A percentile compares a stretch with the other conserved stretches of the same genome.
phyloP scores from a whole-genome alignment of 345 rosid genomes.

The Abelmoschus esculentus region DNA sequence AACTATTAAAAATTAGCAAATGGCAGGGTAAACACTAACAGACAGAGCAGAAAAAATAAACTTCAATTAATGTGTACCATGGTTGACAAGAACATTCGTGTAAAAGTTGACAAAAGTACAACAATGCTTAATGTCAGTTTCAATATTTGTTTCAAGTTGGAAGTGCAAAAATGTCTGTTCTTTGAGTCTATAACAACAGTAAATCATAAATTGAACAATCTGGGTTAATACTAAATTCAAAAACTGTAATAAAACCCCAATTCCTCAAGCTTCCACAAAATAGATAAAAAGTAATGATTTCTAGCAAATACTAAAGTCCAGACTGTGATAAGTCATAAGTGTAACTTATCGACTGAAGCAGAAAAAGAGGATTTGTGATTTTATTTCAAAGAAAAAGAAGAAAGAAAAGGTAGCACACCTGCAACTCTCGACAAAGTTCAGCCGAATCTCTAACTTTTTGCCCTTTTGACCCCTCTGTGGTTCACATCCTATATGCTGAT shows the following conservation, averaged over 20 bases:
- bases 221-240: not conserved
- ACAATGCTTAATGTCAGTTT: not conserved
- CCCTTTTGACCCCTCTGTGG: conserved; percentile 45
- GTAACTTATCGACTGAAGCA: not conserved
- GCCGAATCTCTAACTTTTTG: conserved; percentile 25
- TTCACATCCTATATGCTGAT: conserved; percentile 68
- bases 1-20: not conserved
- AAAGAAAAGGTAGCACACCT: conserved; percentile 32
- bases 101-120: not conserved
- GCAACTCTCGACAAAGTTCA: conserved; percentile 60
- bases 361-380: not conserved
- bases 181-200: not conserved
- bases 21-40: not conserved
- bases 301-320: not conserved
- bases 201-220: not conserved
- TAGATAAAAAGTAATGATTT: not conserved
- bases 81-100: not conserved
- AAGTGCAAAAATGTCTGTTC: not conserved
- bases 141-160: not conserved
- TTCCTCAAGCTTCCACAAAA: not conserved
- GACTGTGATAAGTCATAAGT: not conserved
- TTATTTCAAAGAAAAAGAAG: not conserved
- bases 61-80: not conserved
- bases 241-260: not conserved
- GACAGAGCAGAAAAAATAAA: not conserved